Evolutionary conservation across 2,329 filamentous ascomycete species (phyloP).

Genomic region (Fusarium paranaense): DNA sequence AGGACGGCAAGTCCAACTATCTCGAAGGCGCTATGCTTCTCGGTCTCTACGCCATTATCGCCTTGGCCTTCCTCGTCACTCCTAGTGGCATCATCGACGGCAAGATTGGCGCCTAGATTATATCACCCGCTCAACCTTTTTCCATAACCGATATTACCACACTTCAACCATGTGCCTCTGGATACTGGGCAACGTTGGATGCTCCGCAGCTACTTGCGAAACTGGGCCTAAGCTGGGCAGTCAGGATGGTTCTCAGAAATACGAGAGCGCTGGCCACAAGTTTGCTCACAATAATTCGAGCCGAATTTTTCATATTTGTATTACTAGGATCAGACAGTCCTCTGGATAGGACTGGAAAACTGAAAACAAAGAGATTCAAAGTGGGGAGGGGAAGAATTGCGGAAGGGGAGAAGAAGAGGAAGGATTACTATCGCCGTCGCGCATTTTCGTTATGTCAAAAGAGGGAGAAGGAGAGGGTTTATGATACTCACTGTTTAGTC

Average conservation of each 20-base stretch:
- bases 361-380: background rate
- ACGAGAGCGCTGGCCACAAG: background rate
- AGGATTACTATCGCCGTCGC: slow-evolving; percentile 9
- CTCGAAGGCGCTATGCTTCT: slow-evolving; percentile 79
- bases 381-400: slow-evolving; percentile 2
- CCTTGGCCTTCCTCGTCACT: slow-evolving; percentile 69
- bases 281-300: slow-evolving; percentile 18
- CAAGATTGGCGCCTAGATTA: slow-evolving; percentile 12
- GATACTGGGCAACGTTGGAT: background rate
- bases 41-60: slow-evolving; percentile 69
- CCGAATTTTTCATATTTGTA: slow-evolving; percentile 38
- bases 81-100: slow-evolving; percentile 60
- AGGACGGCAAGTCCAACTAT: slow-evolving; percentile 87
- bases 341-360: slow-evolving; percentile 18
- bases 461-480: slow-evolving; percentile 18
- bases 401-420: background rate
- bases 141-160: background rate
- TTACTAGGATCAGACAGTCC: slow-evolving; percentile 32
- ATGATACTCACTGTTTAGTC: background rate
- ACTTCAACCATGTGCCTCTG: background rate
- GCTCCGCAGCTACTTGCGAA: slow-evolving; percentile 1
- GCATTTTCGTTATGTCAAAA: slow-evolving; percentile 37
- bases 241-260: background rate
- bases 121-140: background rate
- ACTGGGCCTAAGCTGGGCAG: slow-evolving; percentile 1